Base-by-base conservation (phyloP, 257 asterid genomes). In the Nicotiana paniculata region DNA sequence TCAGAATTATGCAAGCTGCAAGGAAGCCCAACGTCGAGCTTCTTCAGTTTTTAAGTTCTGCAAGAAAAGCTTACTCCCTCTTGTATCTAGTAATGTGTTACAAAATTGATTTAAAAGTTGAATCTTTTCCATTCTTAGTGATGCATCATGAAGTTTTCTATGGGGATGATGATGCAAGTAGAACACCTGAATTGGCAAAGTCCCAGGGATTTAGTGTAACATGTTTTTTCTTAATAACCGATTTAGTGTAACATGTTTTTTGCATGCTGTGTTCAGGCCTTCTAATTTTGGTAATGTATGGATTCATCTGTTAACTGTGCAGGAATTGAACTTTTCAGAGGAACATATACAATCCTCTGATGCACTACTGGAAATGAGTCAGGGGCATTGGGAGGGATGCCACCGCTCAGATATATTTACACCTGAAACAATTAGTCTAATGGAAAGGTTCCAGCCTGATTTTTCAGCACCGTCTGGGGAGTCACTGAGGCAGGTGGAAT, bases 311-410 rank as follows among this genome's bases (percentile, higher is more conserved):
- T 43, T 77, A 82, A 84, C 77, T 84, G 48, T 88, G 89, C 89
- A 94, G 99, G 99, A 96, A 83, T 82, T 96, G 85, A 90, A 90
- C 84, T 85, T 94, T 85, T 80, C 97, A 1, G 98, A 94, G 87
- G 97, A 94, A 82, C 91, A 89, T 63, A 90, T 96, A 88, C 97
- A 92, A 66, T 87, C 95, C 64, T 90, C 97, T 1, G 98, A 96
- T 54, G 97, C 95, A 21, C 90, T 94, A 21, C 62, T 82, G 59
- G 98, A 94, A 85, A 96, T 94, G 98, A 94, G 97, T 88, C 94
- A 93, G 79, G 98, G 99, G 61, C 94, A 90, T 84, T 94, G 98
- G 98, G 99, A 96, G 86, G 97, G 99, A 30, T 96, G 97, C 89
- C 97, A 92, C 68, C 87, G 92, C 33, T 89, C 95, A 4, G 97